Base-by-base conservation (phyloP, 2,329 filamentous ascomycete species). In the Penicillium sp. region DNA sequence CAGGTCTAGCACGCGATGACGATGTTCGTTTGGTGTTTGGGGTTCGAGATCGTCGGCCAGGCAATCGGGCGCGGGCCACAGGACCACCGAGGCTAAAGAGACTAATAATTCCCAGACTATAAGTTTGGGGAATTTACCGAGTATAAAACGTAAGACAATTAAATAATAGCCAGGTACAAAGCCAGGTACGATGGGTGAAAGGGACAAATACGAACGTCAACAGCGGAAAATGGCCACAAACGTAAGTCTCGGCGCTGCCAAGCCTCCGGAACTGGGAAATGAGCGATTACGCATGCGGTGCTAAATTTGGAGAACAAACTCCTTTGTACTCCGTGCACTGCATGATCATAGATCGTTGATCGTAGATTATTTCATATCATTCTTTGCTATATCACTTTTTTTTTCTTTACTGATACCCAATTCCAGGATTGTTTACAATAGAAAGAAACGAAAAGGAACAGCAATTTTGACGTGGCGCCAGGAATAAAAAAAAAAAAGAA, bases 381-480 rank as follows among this genome's bases (percentile, higher is more conserved):
- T 48, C 46, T 48, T 31, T n/a, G 26, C 29, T 41, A 41, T 41
- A 14, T 41, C 39, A 41, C 39, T 22, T 24, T 48, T 29, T 29
- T 29, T 19, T 47, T 48, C 24, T 44, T 44, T 35, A 46, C 22
- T 53, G 26, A 35, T 45, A 46, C 50, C 43, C 50, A 37, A 45
- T 33, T 47, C 50, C 16, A 19, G 45, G 31, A 56, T 52, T 52
- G 49, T 56, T 56, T 51, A 43, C 31, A 46, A 29, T 37, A 21
- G 39, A 53, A 58, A 61, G 58, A 62, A 58, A 53, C 48, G 52
- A 21, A 53, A 53, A 60, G 56, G 57, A 61, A 68, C 63, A 61
- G 62, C 63, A 67, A 62, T 68, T 69, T 72, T 69, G 59, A 68
- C 66, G 57, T 61, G 66, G 67, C 69, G 67, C 70, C 68, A 67